Evolutionary conservation across 208 protist species (phyloP), one percentile per base, ranked within the genome.

Genomic region (Wallacemonas collosoma): DNA sequence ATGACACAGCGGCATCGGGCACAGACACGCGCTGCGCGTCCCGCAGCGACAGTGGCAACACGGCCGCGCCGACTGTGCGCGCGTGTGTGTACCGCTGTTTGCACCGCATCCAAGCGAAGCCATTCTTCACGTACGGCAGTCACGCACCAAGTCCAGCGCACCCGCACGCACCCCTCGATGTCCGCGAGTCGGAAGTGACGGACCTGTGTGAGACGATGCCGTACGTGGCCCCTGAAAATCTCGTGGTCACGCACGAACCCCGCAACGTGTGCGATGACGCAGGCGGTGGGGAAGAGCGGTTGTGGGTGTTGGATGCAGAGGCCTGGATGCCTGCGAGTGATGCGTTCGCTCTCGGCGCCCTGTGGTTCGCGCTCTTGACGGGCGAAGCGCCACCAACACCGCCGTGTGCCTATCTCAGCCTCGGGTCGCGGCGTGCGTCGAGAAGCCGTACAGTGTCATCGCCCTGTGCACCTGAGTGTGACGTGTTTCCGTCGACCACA

Each of bases 331-430:
- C 56, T 3, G 8, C 36, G 26, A 41, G 41, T 9, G 89, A 94
- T 61, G 70, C 75, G 60, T 94, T 83, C 75, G 76, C 79, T 11
- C 58, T 92, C 35, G 89, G 89, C 11, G 85, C 88, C 15, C 54
- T 94, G 53, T 71, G 90, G 44, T 92, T 86, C 57, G 75, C 77
- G 54, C 76, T 91, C 79, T 63, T 89, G 7, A 61, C 83, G 8
- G 85, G 85, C 1, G 81, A 72, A 1, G 58, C 75, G 12, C 82
- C 79, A 12, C 82, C 82, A 14, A 60, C 76, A 35, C 67, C 73
- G n/a, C 73, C 68, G 12, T 78, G 73, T 47, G 65, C 74, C 38
- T 58, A 62, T 5, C 17, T 57, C 14, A 17, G 5, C 11, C 53
- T n/a, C 47, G 17, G 44, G 44, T n/a, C 26, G 43, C 5, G 50